A percentile compares a stretch with the other conserved stretches of the same genome.
phyloP scores from a whole-genome alignment of 179 eudicot species.

The Gypsophila paniculata region DNA sequence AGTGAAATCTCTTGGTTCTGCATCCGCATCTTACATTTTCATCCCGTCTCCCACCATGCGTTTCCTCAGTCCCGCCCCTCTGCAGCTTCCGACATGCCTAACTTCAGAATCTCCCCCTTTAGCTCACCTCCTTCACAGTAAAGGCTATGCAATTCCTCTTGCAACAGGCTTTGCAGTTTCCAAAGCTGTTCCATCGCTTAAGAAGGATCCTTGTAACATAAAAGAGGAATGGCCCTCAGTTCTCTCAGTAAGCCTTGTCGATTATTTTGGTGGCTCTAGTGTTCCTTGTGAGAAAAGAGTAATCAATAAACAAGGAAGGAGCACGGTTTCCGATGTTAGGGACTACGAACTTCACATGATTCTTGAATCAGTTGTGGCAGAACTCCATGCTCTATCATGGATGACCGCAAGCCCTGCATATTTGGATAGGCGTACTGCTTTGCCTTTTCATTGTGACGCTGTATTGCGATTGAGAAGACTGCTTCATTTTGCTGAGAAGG shows the following conservation, averaged over 20 bases:
- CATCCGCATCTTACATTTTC: conserved; percentile 70
- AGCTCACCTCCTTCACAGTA: conserved; percentile 96
- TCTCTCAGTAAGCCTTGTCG: conserved; percentile 78
- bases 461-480: conserved; percentile 75
- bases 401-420: conserved; percentile 93
- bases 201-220: conserved; percentile 43
- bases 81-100: conserved; percentile 91
- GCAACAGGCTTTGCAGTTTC: conserved; percentile 85
- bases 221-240: conserved; percentile 95
- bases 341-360: conserved; percentile 58
- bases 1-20: conserved; percentile 80
- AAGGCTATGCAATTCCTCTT: conserved; percentile 80
- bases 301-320: conserved; percentile 39
- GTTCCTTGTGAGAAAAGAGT: conserved; percentile 44
- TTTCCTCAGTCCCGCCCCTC: conserved; percentile 67
- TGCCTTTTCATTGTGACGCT: conserved; percentile 92
- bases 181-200: conserved; percentile 75
- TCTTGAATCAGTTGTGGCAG: conserved; percentile 70
- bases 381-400: conserved; percentile 91
- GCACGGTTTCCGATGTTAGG: conserved; percentile 40
- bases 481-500: conserved; percentile 87
- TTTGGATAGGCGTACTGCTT: conserved; percentile 77
- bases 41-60: conserved; percentile 86
- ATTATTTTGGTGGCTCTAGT: conserved; percentile 69
- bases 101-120: conserved; percentile 91